These are phyloP conservation scores for Eucalyptus regnans DNA, from an alignment of 345 rosid species.

Conservation along the genomic window DNA sequence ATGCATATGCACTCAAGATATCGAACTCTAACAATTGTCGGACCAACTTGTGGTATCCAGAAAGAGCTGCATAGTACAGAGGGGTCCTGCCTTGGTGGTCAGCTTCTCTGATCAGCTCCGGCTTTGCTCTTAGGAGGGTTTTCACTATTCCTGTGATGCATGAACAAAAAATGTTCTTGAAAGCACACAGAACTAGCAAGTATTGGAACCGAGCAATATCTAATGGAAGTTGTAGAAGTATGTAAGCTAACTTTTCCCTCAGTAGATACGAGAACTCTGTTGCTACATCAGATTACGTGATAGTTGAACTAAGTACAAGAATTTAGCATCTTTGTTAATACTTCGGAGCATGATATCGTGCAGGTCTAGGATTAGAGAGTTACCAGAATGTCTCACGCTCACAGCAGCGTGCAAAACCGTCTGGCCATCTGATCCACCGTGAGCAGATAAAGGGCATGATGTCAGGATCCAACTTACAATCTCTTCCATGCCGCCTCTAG, in stretches of 20 bases:
- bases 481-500: not conserved
- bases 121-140: not conserved
- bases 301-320: not conserved
- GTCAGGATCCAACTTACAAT: not conserved
- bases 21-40: not conserved
- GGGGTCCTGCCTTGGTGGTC: not conserved
- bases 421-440: not conserved
- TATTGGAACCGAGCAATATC: not conserved
- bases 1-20: not conserved
- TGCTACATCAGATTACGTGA: not conserved
- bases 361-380: not conserved
- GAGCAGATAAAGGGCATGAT: not conserved
- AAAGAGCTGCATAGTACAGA: not conserved
- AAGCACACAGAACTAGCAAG: not conserved
- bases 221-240: not conserved
- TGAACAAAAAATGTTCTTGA: not conserved
- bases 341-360: not conserved
- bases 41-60: not conserved
- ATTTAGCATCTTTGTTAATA: not conserved
- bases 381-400: not conserved
- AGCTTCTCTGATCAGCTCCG: not conserved
- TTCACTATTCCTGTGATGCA: not conserved
- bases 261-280: not conserved
- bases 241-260: not conserved
- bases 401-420: not conserved